Evolutionary conservation across 2,329 filamentous ascomycete genomes (phyloP).

Genomic region (Colletotrichum sp.): DNA sequence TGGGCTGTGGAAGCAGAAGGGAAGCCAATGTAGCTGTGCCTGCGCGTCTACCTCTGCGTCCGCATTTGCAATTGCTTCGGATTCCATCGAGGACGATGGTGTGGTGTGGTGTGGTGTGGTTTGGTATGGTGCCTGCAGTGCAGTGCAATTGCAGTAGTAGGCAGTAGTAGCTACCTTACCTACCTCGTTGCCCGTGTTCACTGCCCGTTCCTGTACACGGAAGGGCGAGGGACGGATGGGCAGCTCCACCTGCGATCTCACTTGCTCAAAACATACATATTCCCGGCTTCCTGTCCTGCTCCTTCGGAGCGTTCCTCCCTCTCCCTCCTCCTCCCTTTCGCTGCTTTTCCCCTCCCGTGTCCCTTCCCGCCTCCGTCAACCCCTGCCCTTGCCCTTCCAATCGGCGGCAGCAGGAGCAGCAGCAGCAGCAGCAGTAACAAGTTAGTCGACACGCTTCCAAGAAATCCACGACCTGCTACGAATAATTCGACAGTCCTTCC

Average conservation of each 20-base stretch:
- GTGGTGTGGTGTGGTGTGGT: not conserved
- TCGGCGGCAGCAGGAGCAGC: not conserved
- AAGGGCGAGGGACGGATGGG: not conserved
- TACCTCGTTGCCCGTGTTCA: not conserved
- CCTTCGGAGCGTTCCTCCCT: conserved; percentile 7
- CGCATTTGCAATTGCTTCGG: not conserved
- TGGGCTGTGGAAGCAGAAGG: not conserved
- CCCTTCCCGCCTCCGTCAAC: not conserved
- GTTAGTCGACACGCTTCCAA: not conserved
- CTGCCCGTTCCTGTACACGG: not conserved
- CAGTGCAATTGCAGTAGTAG: not conserved
- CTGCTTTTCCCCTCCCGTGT: not conserved
- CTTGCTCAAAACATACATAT: conserved; percentile 22
- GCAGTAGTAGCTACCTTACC: not conserved
- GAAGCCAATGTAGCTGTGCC: not conserved
- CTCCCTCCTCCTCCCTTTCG: conserved; percentile 10
- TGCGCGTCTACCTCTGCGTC: not conserved
- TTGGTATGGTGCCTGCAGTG: not conserved
- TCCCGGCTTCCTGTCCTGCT: conserved; percentile 15
- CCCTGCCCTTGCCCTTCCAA: not conserved
- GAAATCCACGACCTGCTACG: not conserved
- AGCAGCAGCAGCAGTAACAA: not conserved
- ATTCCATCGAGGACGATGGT: not conserved
- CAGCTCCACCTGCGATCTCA: conserved; percentile 9
- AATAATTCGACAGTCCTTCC: not conserved